Base-by-base conservation (phyloP, 257 asterid genomes). In the Rubia yunnanensis region DNA sequence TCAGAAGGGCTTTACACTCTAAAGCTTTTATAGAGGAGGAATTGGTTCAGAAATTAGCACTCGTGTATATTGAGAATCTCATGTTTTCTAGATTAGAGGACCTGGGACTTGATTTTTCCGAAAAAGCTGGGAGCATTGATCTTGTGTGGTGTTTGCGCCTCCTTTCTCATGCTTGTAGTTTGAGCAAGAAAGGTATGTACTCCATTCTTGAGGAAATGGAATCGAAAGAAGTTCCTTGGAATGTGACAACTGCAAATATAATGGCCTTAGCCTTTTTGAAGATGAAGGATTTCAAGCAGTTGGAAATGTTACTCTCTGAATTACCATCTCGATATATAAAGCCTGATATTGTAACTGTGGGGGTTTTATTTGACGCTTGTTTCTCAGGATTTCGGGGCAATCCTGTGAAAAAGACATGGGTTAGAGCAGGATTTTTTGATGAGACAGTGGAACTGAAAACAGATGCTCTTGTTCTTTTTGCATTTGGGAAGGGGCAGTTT, bases 401-500 rank as follows among this genome's bases (percentile, higher is more conserved):
- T 39, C 9, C 50, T 9, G 80, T 76, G 11, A 71, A 76, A 38
- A 76, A 8, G 48, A 63, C 54, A n/a, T 76, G 80, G 80, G 60
- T 54, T 32, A 66, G 69, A 57, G 35, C 64, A 27, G 80, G 77
- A 59, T 49, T 62, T 59, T 68, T 76, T 32, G 65, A 76, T 31
- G 71, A 57, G 1, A 58, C 27, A 1, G 68, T 72, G 20, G 74
- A 63, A 49, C 24, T 76, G 68, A 30, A 67, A 52, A 71, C 80
- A 34, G 80, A 76, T 50, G 55, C 60, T 26, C 76, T 76, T 49
- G 80, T 72, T 58, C 71, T 71, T 22, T 13, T 67, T 56, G 73
- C 77, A 41, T 76, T 76, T 71, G 74, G 80, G n/a, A 76, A 71
- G 65, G 80, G 80, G 15, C 52, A 67, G 57, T 76, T 76, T 54